These are phyloP conservation scores for Sordariomycetes sp. DNA, from an alignment of 2,329 filamentous ascomycete species.

Conservation along the genomic window DNA sequence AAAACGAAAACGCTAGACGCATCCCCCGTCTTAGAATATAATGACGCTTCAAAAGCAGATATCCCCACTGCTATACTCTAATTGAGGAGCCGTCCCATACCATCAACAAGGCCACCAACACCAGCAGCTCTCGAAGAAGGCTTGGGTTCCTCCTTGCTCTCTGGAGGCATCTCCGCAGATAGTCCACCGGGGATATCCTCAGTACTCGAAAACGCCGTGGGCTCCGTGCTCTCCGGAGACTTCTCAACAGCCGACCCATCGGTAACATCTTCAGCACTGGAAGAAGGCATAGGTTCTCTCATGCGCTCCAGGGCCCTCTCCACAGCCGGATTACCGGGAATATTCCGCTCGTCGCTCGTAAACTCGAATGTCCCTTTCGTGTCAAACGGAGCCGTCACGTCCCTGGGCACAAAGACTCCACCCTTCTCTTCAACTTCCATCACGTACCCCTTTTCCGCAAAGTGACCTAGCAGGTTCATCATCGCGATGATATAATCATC, in stretches of 20 bases:
- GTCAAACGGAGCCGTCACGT: neutral
- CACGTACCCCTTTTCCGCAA: neutral
- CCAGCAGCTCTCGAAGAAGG: no score
- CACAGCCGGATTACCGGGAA: neutral
- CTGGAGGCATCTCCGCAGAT: neutral
- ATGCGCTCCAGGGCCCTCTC: neutral
- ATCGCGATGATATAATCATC: neutral
- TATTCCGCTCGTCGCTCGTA: neutral
- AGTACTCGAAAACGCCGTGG: no score
- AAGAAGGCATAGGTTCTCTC: no score
- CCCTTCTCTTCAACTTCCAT: neutral
- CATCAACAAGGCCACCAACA: no score
- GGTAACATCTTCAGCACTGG: neutral
- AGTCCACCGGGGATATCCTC: neutral
- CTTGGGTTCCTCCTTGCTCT: neutral
- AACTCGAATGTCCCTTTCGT: neutral
- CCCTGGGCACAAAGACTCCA: neutral
- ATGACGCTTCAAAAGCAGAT: no score
- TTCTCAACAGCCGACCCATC: neutral
- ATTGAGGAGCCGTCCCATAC: no score
- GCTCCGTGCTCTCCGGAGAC: neutral
- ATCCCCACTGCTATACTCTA: no score
- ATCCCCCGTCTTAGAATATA: no score
- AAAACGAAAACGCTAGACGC: no score
- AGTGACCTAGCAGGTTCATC: slow-evolving; percentile 3